These are phyloP conservation scores for Starmerella davenportii DNA, from an alignment of 805 yeast genomes.

Conservation along the genomic window DNA sequence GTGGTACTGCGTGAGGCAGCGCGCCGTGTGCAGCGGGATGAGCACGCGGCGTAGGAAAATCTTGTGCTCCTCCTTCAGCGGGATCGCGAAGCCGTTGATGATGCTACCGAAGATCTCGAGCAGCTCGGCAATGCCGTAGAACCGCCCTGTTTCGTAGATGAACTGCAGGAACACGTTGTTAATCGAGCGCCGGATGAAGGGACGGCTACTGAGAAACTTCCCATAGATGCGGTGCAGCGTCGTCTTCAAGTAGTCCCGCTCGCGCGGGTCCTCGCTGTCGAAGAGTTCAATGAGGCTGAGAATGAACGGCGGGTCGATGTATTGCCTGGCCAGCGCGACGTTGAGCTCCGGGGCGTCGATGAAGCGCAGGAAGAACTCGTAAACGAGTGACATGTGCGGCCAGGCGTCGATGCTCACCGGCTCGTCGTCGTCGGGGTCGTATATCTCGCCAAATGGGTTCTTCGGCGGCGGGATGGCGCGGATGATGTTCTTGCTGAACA, in stretches of 20 bases:
- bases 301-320: slow-evolving; percentile 80
- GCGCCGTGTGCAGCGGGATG: slow-evolving; percentile 82
- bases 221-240: slow-evolving; percentile 93
- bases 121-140: slow-evolving; percentile 88
- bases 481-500: slow-evolving; percentile 79
- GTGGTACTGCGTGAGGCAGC: slow-evolving; percentile 75
- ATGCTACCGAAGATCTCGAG: slow-evolving; percentile 89
- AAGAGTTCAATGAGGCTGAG: slow-evolving; percentile 67
- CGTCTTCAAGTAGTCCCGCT: slow-evolving; percentile 86
- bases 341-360: slow-evolving; percentile 89
- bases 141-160: slow-evolving; percentile 85
- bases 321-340: slow-evolving; percentile 82
- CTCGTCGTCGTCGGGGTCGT: slow-evolving; percentile 97
- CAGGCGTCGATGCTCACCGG: slow-evolving; percentile 91
- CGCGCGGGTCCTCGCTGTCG: slow-evolving; percentile 92
- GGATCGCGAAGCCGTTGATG: slow-evolving; percentile 93
- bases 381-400: slow-evolving; percentile 97
- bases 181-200: slow-evolving; percentile 79
- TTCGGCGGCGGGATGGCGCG: slow-evolving; percentile 97
- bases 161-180: slow-evolving; percentile 85
- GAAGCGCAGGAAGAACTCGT: slow-evolving; percentile 82
- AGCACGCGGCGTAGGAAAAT: slow-evolving; percentile 70
- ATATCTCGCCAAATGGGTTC: slow-evolving; percentile 88
- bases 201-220: slow-evolving; percentile 72
- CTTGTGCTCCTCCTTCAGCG: slow-evolving; percentile 92